Percentiles rank a stretch among this genome's conserved stretches.
Conservation (phyloP, 352 stramenopile species). For the Phytopythium sindhum region DNA sequence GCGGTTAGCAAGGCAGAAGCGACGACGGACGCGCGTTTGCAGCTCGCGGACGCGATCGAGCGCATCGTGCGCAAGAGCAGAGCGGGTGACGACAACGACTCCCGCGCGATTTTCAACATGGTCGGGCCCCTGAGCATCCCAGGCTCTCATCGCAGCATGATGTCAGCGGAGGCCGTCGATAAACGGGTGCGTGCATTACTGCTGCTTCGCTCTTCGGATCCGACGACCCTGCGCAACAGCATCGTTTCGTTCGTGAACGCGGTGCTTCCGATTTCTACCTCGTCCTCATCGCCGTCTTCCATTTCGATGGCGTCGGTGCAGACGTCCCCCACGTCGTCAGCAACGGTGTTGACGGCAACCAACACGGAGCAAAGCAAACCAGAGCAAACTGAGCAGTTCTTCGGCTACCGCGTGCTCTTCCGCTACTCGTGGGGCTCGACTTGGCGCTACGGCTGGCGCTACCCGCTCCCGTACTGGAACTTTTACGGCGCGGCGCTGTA, state of each 20-base stretch:
- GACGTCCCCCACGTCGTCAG: neutral
- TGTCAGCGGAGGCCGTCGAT: neutral
- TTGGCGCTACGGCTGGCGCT: neutral
- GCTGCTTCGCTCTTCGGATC: neutral
- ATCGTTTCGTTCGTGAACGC: neutral
- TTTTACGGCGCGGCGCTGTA: conserved; percentile 15
- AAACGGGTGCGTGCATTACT: neutral
- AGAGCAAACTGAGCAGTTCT: neutral
- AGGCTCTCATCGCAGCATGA: neutral
- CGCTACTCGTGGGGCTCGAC: neutral
- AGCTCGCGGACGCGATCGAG: neutral
- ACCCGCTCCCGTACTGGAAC: neutral
- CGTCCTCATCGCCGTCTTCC: neutral
- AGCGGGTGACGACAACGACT: neutral
- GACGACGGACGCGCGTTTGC: neutral
- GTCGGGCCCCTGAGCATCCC: neutral
- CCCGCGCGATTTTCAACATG: neutral
- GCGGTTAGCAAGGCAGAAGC: neutral
- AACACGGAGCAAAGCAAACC: neutral
- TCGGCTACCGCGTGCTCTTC: neutral
- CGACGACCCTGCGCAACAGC: neutral
- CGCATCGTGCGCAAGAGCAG: neutral
- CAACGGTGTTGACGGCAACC: neutral
- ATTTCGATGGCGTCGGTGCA: neutral
- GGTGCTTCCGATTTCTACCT: neutral